Evolutionary conservation across 2,329 filamentous ascomycete genomes (phyloP).

Genomic region (Pezicula radicicola): DNA sequence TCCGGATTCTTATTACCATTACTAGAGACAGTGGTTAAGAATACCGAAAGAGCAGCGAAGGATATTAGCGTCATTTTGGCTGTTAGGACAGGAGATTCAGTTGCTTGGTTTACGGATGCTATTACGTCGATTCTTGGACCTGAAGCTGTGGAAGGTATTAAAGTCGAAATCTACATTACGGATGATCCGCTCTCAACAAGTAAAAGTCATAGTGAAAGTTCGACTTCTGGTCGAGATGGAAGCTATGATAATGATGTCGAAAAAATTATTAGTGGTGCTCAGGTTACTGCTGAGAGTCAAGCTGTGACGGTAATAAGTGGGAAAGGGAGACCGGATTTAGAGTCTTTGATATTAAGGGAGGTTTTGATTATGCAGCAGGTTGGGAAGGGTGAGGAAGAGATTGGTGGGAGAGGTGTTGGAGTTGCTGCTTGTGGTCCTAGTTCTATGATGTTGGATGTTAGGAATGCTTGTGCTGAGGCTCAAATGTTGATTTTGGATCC

Average conservation of each 20-base stretch:
- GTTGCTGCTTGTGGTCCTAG: constrained; percentile 9
- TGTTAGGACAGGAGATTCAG: neutral
- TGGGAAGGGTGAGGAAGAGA: neutral
- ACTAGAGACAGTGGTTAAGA: neutral
- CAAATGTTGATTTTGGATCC: constrained; percentile 4
- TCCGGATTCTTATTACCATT: constrained; percentile 9
- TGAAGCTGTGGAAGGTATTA: neutral
- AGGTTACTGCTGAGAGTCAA: neutral
- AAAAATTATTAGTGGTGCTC: neutral
- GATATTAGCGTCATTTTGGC: constrained; percentile 2
- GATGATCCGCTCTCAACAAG: neutral
- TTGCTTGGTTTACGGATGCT: neutral
- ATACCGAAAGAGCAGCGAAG: neutral
- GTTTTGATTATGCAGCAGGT: neutral
- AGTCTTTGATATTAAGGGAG: neutral
- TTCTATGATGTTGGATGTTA: constrained; percentile 8
- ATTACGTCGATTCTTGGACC: neutral
- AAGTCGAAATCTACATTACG: constrained; percentile 5
- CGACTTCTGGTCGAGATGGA: neutral
- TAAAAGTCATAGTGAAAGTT: neutral
- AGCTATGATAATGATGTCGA: neutral
- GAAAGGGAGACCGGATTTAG: constrained; percentile 5
- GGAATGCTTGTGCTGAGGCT: constrained; percentile 6
- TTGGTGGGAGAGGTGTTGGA: neutral
- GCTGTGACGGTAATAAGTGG: constrained; percentile 1